Evolutionary conservation across 768 basidiomycete genomes (phyloP), one percentile per base, ranked within the genome.

Genomic region (Ramaria sp.): DNA sequence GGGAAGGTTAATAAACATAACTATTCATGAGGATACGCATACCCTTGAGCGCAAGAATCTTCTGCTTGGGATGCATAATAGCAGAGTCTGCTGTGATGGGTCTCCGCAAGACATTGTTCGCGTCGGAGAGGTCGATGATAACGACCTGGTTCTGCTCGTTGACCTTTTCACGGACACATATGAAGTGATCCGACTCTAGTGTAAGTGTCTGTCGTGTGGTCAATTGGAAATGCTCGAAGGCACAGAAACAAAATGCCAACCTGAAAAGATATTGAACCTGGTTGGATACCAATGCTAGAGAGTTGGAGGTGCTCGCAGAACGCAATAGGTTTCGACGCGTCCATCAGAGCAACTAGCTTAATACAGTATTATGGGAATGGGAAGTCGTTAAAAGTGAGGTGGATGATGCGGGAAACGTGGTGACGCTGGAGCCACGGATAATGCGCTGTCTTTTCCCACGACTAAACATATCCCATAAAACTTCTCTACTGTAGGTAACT

Each of bases 71-170:
- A 68, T 97, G 93, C 95, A 99, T 98, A 64, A 99, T 96, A 57
- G 96, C 95, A 39, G 91, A 91, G 69, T 99, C 96, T n/a, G 96
- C 96, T 24, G 90, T 88, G 66, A 99, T 98, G 60, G 93, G 93
- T 63, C 93, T 78, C 59, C 93, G 86, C 56, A 94, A 80, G 65
- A 98, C 89, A 86, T 95, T 91, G 75, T 97, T 97, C 65, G 94
- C 91, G 71, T 98, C 91, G 60, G 87, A 77, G 61, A 99, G 85
- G 83, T 98, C 95, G 68, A 99, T 88, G 68, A 99, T 98, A 69
- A 97, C 95, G 61, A 99, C 96, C 73, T 97, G 94, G 72, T 95
- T 92, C 67, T 91, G 86, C 62, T 94, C 93, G 65, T 88, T 85
- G 67, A 91, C 81, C 71, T 92, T 93, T 76, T 98, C 95, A 57